These are phyloP conservation scores for Phytophthora syringae DNA, from an alignment of 352 stramenopile species.

Conservation along the genomic window DNA sequence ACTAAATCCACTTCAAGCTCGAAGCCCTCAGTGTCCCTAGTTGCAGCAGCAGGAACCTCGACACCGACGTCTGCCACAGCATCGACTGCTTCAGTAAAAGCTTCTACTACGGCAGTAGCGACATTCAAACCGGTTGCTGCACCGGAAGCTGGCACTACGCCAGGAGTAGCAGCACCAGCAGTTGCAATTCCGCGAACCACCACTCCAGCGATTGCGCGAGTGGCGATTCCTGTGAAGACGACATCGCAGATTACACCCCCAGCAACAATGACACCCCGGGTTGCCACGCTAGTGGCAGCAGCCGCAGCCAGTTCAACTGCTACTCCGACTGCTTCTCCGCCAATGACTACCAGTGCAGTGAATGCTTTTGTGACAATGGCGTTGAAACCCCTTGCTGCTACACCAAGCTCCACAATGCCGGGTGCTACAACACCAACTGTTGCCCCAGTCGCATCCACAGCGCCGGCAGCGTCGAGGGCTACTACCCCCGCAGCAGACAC, in stretches of 20 bases:
- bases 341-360: not conserved
- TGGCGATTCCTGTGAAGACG: not conserved
- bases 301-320: too few relatives aligned
- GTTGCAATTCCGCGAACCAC: not conserved
- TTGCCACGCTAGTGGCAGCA: not conserved
- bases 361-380: not conserved
- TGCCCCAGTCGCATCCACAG: not conserved
- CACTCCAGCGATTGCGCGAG: not conserved
- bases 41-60: conserved; percentile 7
- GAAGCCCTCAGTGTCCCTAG: conserved; percentile 2
- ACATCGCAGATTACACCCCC: conserved; percentile 4
- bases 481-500: conserved; percentile 28
- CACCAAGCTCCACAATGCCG: not conserved
- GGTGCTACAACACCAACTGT: not conserved
- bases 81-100: not conserved
- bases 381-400: too few relatives aligned
- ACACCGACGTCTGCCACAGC: conserved; percentile 5
- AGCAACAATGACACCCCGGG: not conserved
- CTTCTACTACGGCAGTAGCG: not conserved
- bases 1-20: not conserved
- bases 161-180: not conserved
- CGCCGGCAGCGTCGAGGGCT: not conserved
- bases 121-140: not conserved
- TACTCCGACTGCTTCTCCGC: not conserved
- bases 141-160: not conserved